phyloP scores from a whole-genome alignment of 441 rosid species.

The Pelargonium australe region DNA sequence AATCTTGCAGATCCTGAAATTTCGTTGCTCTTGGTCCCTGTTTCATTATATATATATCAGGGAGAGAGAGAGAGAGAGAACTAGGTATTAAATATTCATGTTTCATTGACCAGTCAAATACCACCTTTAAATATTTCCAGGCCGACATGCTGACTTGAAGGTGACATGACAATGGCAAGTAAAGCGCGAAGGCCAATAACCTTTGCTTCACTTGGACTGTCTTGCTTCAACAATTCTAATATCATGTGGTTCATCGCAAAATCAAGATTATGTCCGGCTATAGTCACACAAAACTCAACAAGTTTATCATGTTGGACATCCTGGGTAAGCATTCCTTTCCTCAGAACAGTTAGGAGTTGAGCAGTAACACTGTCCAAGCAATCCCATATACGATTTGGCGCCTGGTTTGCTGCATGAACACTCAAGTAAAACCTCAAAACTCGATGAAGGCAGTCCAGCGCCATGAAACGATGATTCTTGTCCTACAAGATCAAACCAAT shows the following conservation, averaged over 20 bases:
- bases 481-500: conserved; percentile 49
- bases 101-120: conserved; percentile 20
- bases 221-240: conserved; percentile 92
- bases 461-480: conserved; percentile 96
- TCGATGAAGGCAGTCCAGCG: conserved; percentile 95
- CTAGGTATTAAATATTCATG: conserved; percentile 9
- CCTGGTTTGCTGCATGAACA: conserved; percentile 90
- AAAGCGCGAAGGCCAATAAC: conserved; percentile 96
- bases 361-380: conserved; percentile 97
- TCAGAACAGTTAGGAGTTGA: conserved; percentile 79
- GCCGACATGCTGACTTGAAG: conserved; percentile 81
- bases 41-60: too few species aligned
- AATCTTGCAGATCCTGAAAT: too few species aligned
- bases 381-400: conserved; percentile 96
- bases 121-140: conserved; percentile 88
- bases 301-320: conserved; percentile 98
- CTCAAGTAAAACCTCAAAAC: conserved; percentile 92
- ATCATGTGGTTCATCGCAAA: conserved; percentile 99
- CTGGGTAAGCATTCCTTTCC: conserved; percentile 93
- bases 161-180: conserved; percentile 91
- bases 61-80: conserved; percentile 7
- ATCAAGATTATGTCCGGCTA: conserved; percentile 99
- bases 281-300: conserved; percentile 94
- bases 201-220: conserved; percentile 93
- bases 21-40: too few species aligned